These are phyloP conservation scores for Citrullus amarus DNA, from an alignment of 306 rosid species.

Conservation along the genomic window DNA sequence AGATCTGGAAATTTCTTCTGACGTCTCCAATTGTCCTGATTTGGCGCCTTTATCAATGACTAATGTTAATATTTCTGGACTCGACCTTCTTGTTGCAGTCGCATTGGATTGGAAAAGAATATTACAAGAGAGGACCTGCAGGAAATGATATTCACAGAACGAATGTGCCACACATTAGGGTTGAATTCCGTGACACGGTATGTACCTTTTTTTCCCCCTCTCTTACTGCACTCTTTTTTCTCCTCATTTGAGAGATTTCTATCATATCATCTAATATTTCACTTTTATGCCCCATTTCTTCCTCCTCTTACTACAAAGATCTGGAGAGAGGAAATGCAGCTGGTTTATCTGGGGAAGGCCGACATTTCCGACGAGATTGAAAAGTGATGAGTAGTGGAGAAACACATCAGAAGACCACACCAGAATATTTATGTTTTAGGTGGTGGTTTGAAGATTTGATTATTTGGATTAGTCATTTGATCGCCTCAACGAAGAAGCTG, in stretches of 20 bases:
- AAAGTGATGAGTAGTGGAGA: not conserved
- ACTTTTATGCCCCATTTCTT: not conserved
- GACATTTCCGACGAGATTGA: conserved; percentile 50
- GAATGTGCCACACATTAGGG: conserved; percentile 91
- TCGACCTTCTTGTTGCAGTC: conserved; percentile 34
- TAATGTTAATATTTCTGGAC: not conserved
- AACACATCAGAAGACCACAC: not conserved
- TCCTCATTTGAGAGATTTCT: not conserved
- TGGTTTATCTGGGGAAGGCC: conserved; percentile 62
- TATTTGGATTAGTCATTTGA: not conserved
- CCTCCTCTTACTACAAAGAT: conserved; percentile 29
- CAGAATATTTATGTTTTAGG: not conserved
- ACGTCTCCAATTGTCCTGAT: too few species aligned
- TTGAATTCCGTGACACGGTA: conserved; percentile 89
- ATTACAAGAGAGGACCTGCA: conserved; percentile 80
- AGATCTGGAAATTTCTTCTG: not conserved
- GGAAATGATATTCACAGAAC: conserved; percentile 93
- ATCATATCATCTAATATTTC: not conserved
- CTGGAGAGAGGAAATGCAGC: conserved; percentile 91
- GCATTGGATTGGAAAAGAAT: conserved; percentile 90
- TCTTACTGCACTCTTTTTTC: not conserved
- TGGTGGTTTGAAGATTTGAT: not conserved
- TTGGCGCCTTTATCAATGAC: not conserved
- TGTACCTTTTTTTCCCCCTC: too few species aligned
- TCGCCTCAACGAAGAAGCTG: not conserved